phyloP scores from a whole-genome alignment of 2,329 filamentous ascomycete species.

The Trichophaea hybrida region DNA sequence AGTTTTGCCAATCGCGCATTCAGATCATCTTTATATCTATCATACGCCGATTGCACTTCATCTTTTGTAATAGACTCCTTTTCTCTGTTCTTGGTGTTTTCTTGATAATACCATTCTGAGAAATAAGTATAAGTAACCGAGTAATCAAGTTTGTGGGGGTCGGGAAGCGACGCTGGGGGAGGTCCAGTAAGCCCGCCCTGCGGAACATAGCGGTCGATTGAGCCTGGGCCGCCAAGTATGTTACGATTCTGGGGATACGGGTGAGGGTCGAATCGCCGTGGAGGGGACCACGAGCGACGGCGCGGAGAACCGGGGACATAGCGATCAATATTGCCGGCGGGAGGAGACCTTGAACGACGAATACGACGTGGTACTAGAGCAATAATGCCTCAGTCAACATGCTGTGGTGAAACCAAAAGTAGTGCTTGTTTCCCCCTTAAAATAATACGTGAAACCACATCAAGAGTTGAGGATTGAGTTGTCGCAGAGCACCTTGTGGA shows the following conservation, averaged over 20 bases:
- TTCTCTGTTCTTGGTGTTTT: slow-evolving; percentile 22
- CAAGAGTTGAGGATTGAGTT: too few species aligned
- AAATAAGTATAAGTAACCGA: slow-evolving; percentile 27
- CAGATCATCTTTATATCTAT: slow-evolving; percentile 52
- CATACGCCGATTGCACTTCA: slow-evolving; percentile 34
- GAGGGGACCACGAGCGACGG: slow-evolving; percentile 22
- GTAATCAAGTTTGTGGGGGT: slow-evolving; percentile 27
- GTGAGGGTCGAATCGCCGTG: slow-evolving; percentile 15
- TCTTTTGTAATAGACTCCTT: slow-evolving; percentile 14
- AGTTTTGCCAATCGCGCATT: slow-evolving; percentile 68
- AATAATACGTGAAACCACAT: too few species aligned
- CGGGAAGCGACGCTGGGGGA: slow-evolving; percentile 18
- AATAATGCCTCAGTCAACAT: neutral
- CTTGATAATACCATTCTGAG: slow-evolving; percentile 26
- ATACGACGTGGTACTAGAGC: slow-evolving; percentile 22
- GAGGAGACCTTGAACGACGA: slow-evolving; percentile 37
- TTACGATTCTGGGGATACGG: slow-evolving; percentile 15
- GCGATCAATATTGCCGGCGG: slow-evolving; percentile 60
- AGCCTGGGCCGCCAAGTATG: slow-evolving; percentile 4
- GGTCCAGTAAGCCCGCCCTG: slow-evolving; percentile 18
- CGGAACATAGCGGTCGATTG: slow-evolving; percentile 27
- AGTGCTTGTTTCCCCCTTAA: too few species aligned
- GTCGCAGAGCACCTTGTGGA: too few species aligned
- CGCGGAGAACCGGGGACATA: slow-evolving; percentile 52
- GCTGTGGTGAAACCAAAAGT: too few species aligned